Percentiles rank a stretch among this genome's conserved stretches.
phyloP scores from a whole-genome alignment of 2,329 filamentous ascomycete genomes.

The Arachnopeziza araneosa region DNA sequence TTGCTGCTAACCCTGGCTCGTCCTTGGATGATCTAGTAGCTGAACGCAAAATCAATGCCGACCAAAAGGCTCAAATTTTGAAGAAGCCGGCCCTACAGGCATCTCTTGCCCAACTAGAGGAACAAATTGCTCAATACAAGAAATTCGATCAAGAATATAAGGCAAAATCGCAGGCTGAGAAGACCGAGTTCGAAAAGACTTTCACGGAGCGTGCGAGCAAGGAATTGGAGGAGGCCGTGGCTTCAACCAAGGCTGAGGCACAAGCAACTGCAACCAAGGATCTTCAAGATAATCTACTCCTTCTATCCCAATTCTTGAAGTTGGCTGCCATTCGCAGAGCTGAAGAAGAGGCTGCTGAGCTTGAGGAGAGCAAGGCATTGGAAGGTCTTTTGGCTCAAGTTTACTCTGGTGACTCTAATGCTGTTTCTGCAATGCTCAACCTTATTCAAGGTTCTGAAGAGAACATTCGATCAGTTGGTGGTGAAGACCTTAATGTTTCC shows the following conservation, averaged over 20 bases:
- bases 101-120: slow-evolving; percentile 64
- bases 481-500: slow-evolving; percentile 60
- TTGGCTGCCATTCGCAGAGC: slow-evolving; percentile 70
- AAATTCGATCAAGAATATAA: slow-evolving; percentile 71
- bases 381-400: slow-evolving; percentile 75
- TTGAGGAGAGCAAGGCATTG: slow-evolving; percentile 73
- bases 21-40: slow-evolving; percentile 68
- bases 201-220: slow-evolving; percentile 44
- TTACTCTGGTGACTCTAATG: slow-evolving; percentile 71
- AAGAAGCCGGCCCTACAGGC: slow-evolving; percentile 70
- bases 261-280: slow-evolving; percentile 49
- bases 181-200: slow-evolving; percentile 54
- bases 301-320: slow-evolving; percentile 73
- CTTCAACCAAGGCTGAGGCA: slow-evolving; percentile 44
- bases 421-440: slow-evolving; percentile 70
- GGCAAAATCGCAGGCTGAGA: slow-evolving; percentile 50
- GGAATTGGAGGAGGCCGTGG: slow-evolving; percentile 42
- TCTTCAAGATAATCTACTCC: slow-evolving; percentile 60
- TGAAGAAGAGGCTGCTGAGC: slow-evolving; percentile 55
- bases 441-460: slow-evolving; percentile 69
- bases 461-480: slow-evolving; percentile 57
- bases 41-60: slow-evolving; percentile 68
- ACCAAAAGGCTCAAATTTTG: slow-evolving; percentile 70
- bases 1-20: slow-evolving; percentile 64
- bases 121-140: slow-evolving; percentile 68